Percentiles rank a stretch among this genome's conserved stretches.
phyloP scores from a whole-genome alignment of 495 filamentous ascomycete genomes.

The Aspergillus mulundensis region DNA sequence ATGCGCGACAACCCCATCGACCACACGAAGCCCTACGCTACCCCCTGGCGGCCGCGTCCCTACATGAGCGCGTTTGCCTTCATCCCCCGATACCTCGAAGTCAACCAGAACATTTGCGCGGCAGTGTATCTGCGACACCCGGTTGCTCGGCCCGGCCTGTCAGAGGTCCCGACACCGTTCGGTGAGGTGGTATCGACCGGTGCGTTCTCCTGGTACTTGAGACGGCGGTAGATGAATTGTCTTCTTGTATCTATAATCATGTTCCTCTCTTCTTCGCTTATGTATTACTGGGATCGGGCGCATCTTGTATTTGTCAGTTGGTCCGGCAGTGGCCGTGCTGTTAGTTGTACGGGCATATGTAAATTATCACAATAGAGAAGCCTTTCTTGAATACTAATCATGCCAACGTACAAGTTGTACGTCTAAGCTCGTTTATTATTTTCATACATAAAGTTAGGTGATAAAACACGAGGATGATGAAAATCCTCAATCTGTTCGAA shows the following conservation, averaged over 20 bases:
- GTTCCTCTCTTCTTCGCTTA: slow-evolving; percentile 15
- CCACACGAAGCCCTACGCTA: slow-evolving; percentile 74
- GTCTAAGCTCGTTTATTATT: background rate
- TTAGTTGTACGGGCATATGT: slow-evolving; percentile 15
- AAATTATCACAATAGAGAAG: slow-evolving; percentile 12
- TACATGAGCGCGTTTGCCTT: slow-evolving; percentile 92
- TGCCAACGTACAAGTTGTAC: too few relatives aligned
- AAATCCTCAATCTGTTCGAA: background rate
- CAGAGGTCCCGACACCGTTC: slow-evolving; percentile 91
- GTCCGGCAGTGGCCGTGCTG: slow-evolving; percentile 25
- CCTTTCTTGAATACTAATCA: background rate
- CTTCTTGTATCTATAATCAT: background rate
- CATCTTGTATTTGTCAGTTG: slow-evolving; percentile 18
- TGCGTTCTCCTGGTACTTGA: slow-evolving; percentile 92
- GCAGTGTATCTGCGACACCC: slow-evolving; percentile 95
- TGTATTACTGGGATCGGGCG: slow-evolving; percentile 42
- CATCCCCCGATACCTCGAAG: slow-evolving; percentile 91
- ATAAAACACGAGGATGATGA: background rate
- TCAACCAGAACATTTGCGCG: slow-evolving; percentile 92
- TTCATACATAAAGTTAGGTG: too few relatives aligned
- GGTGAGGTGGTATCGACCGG: slow-evolving; percentile 56
- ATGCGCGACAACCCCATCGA: slow-evolving; percentile 72
- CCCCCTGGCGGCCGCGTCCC: slow-evolving; percentile 83
- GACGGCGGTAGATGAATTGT: slow-evolving; percentile 54
- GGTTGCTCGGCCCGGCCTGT: slow-evolving; percentile 79